Evolutionary conservation across 352 stramenopile species (phyloP), one percentile per base, ranked within the genome.

Genomic region (Globisporangium uncinulatum): DNA sequence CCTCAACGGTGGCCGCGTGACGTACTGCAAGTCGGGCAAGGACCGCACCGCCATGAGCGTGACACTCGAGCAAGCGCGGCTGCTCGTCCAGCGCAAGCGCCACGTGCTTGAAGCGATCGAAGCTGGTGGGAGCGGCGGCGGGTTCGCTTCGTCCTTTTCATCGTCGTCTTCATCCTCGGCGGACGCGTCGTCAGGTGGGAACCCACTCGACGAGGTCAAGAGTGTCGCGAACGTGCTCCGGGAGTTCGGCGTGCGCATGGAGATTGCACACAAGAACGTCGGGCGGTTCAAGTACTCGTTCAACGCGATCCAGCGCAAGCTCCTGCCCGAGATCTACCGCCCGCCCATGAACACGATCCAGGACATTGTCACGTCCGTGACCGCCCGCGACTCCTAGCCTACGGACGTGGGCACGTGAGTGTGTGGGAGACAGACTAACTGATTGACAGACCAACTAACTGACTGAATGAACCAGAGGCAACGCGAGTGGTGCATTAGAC

Each of bases 21-120:
- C 97, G 0, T 99, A 98, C 78, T 99, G 96, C 80, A 99, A 99
- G 63, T 97, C 81, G n/a, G 96, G 96, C 31, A 99, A 99, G 66
- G 96, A 99, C 73, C 86, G 96, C 53, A 99, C 96, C 11, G 96
- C 93, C 11, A 99, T 99, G 96, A 96, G 95, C 53, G 86, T 97
- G 20, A 98, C 95, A 44, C 87, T 98, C 32, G 97, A 98, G 61
- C 86, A 98, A 62, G 88, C 94, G 19, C 83, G 96, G 34, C 61
- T 98, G 79, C 69, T 91, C 6, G 78, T 92, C 0, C 78, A 90
- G 64, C 78, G 78, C 20, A 88, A 90, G 58, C 73, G 75, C 32
- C 72, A 88, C 20, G 80, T 90, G 14, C 64, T 89, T 10, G 71
- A 88, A 51, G 80, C 90, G 51, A 85, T 90, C n/a, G 79, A 89